Evolutionary conservation across 371 early-diverging fungal species (phyloP), one percentile per base, ranked within the genome.

Genomic region (Mortierella sp.): DNA sequence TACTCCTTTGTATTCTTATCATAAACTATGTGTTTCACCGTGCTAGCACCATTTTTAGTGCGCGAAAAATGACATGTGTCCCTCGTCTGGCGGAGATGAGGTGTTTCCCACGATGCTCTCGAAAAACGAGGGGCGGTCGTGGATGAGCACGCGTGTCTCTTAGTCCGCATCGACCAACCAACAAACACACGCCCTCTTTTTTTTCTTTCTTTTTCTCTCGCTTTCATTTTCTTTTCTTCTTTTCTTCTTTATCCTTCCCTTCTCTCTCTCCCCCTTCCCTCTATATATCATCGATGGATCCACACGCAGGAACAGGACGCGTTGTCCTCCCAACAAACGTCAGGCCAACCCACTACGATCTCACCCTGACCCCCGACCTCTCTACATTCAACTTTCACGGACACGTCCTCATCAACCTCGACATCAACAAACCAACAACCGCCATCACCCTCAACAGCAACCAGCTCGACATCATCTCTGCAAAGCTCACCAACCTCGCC

Each of bases 311-410:
- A 68, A 82, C 78, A 44, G 83, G 75, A 69, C 83, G 83, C 64
- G 76, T 82, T n/a, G 87, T 95, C 65, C 88, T 96, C 40, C 96
- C 96, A 52, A 90, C 91, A 16, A 92, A 89, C 65, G 91, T 94
- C 61, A 89, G 85, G 73, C 96, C 96, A 34, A 85, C 89, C 45
- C 94, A 95, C 77, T 96, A 96, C 86, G 89, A 89, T 72, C 86
- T 96, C 64, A 87, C 88, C 7, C 80, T 96, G 48, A 88, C 89
- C 65, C 94, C 95, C 22, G 87, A 94, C 80, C 85, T 94, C 67
- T 81, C 77, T 61, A 87, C 88, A 48, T 93, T 93, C 86, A 89
- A 88, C 37, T 95, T 93, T 78, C 80, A 90, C 45, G 95, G 95
- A 61, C 86, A 82, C 45, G 94, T 94, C 67, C 88, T 88, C 61